These are phyloP conservation scores for Myriosclerotinia scirpicola DNA, from an alignment of 2,329 filamentous ascomycete genomes.

Conservation along the genomic window DNA sequence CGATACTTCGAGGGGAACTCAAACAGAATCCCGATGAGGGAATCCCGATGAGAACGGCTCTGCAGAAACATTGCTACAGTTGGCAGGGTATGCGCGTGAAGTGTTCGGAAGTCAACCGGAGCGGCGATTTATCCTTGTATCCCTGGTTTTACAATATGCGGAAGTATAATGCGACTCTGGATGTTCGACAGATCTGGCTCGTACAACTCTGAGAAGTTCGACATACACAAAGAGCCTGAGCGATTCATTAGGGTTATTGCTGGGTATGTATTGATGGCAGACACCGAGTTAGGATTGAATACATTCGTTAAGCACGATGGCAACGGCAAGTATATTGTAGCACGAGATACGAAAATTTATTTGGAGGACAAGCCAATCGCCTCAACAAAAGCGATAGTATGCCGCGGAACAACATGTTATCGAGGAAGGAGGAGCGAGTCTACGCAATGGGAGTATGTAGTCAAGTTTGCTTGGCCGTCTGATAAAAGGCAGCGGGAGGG, in stretches of 20 bases:
- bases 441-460: conserved; percentile 33
- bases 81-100: conserved; percentile 34
- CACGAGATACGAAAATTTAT: conserved; percentile 29
- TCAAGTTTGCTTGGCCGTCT: conserved; percentile 42
- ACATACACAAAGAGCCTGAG: conserved; percentile 39
- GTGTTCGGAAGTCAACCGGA: conserved; percentile 40
- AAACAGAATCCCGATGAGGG: conserved; percentile 26
- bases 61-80: conserved; percentile 33
- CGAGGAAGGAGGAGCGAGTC: conserved; percentile 29
- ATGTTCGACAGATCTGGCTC: conserved; percentile 42
- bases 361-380: conserved; percentile 31
- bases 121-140: conserved; percentile 36
- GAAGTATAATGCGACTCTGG: conserved; percentile 39
- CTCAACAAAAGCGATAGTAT: conserved; percentile 32
- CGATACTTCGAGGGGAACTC: conserved; percentile 33
- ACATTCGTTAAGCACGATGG: conserved; percentile 33
- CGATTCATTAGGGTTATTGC: conserved; percentile 37
- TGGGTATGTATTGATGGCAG: conserved; percentile 40
- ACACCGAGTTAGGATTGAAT: conserved; percentile 40
- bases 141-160: conserved; percentile 37
- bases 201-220: conserved; percentile 39
- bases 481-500: conserved; percentile 37
- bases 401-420: conserved; percentile 30
- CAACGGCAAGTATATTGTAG: conserved; percentile 29
- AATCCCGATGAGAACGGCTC: conserved; percentile 18